Evolutionary conservation across 2,329 filamentous ascomycete genomes (phyloP), one percentile per base, ranked within the genome.

Genomic region (Exserohilum turcica): DNA sequence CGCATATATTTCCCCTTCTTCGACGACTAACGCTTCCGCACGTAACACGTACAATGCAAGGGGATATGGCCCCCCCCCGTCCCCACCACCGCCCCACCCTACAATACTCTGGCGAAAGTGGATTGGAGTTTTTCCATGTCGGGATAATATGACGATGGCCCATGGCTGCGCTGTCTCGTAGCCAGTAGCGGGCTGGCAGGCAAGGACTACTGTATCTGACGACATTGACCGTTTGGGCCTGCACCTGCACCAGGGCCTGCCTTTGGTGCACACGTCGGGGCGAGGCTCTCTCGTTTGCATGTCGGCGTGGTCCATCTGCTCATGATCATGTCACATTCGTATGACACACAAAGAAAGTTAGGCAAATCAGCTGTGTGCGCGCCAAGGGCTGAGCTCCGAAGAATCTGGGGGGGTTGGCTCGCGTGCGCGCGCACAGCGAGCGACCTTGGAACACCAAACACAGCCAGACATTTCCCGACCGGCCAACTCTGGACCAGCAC

Each of bases 41-140:
- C 32, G 37, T 28, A 47, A 44, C 39, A 48, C 47, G 52, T 55
- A 56, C 40, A 27, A 53, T 56, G 48, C 36, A 57, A 55, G 56
- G 47, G 39, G 38, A 39, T 37, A 56, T 54, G 32, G 21, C 21
- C 21, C 21, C 21, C 21, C 21, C 21, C 21, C 21, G 21, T 24
- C 4, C 21, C 29, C 32, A 28, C 27, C 43, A 29, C 44, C 16
- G 15, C 35, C 39, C 35, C 36, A 42, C 18, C 37, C 44, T 15
- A 47, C 29, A 28, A 7, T 47, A 24, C 4, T 27, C 28, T 49
- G 16, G 15, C 39, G n/a, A 53, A 48, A 36, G 28, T 43, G 46
- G 32, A 10, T 18, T 49, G 45, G 38, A 29, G 32, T 49, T 44
- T 19, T 16, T 16, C 39, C 32, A 32, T 27, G 9, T 18, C 18